phyloP scores from a whole-genome alignment of 345 rosid genomes.

The Heritiera littoralis region DNA sequence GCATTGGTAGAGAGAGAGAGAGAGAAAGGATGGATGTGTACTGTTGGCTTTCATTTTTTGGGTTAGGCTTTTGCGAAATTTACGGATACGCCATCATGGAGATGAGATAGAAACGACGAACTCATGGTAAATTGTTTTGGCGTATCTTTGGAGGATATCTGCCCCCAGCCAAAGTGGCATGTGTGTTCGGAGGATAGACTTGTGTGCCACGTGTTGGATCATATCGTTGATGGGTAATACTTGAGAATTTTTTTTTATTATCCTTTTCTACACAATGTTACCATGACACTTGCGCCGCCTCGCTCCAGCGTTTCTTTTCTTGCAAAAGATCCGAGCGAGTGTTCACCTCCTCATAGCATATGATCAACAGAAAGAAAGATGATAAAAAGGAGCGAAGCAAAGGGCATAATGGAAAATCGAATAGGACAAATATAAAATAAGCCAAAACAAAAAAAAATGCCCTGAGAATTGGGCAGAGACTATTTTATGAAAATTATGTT shows the following conservation, averaged over 20 bases:
- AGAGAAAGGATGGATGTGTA: too few relatives aligned
- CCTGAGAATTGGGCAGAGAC: not conserved
- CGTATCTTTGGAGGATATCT: not conserved
- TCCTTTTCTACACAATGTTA: not conserved
- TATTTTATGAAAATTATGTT: too few relatives aligned
- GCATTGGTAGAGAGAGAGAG: too few relatives aligned
- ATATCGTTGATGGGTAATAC: not conserved
- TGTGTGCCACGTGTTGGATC: not conserved
- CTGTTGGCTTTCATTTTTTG: too few relatives aligned
- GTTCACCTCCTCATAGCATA: too few relatives aligned
- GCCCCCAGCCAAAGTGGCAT: too few relatives aligned
- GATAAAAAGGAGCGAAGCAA: too few relatives aligned
- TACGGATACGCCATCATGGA: conserved; percentile 26
- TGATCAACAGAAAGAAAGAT: too few relatives aligned
- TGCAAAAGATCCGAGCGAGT: not conserved
- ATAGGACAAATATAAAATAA: not conserved
- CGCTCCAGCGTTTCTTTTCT: not conserved
- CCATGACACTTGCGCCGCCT: not conserved
- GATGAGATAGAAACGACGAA: too few relatives aligned
- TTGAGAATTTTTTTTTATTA: not conserved
- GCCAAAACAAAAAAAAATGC: too few relatives aligned
- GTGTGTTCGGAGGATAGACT: too few relatives aligned
- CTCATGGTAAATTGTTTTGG: not conserved
- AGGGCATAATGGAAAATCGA: too few relatives aligned
- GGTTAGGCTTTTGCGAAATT: not conserved